A percentile compares a stretch with the other conserved stretches of the same genome.
Evolutionary conservation across 441 rosid genomes (phyloP).

Genomic region (Bocquillonia castaneifolia): DNA sequence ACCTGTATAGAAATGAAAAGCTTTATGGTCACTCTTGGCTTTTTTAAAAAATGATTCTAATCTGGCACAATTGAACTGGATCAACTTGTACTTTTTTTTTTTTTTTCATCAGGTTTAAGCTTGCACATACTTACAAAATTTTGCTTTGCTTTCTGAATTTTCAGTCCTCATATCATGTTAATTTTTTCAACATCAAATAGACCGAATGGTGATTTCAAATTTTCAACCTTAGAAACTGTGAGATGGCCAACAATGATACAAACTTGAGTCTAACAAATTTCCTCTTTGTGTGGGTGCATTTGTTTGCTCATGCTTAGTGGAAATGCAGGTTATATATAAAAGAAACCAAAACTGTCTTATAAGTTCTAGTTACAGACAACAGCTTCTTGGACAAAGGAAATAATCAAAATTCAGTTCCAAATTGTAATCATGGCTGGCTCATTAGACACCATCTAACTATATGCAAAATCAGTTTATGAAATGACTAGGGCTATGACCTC

Average conservation of each 20-base stretch:
- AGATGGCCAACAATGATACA: not conserved
- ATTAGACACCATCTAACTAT: not conserved
- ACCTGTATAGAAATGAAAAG: not conserved
- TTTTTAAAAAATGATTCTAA: not conserved
- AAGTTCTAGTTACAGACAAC: not conserved
- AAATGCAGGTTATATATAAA: not conserved
- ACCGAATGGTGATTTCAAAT: not conserved
- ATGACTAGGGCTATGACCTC: not conserved
- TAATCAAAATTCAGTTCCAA: not conserved
- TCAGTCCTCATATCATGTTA: no score
- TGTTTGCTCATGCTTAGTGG: not conserved
- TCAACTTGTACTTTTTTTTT: not conserved
- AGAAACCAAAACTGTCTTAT: not conserved
- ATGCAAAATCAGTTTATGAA: not conserved
- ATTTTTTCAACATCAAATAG: not conserved
- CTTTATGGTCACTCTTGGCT: not conserved
- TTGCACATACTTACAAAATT: not conserved
- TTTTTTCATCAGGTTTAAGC: not conserved
- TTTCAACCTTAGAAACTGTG: not conserved
- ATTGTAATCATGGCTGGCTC: not conserved
- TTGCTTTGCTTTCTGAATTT: not conserved
- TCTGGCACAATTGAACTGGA: not conserved
- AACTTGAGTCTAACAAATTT: not conserved
- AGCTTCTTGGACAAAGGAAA: not conserved
- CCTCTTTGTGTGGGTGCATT: slow-evolving; percentile 1